Evolutionary conservation across 2,329 filamentous ascomycete species (phyloP), one percentile per base, ranked within the genome.

Genomic region (Exserohilum rostratum): DNA sequence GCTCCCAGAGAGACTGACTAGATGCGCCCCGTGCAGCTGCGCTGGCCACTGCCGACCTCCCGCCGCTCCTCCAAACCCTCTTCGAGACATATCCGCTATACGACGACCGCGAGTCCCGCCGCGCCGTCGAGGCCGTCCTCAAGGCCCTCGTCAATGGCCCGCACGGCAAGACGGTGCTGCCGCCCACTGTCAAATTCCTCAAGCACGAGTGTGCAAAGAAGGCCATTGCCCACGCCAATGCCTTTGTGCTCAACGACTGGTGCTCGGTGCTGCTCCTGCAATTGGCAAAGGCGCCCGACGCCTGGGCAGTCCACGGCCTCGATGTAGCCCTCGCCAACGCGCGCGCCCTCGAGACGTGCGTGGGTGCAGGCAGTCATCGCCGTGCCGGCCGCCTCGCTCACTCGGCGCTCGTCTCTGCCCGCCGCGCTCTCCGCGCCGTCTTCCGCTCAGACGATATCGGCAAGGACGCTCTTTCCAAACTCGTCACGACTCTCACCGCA

Each of bases 161-260:
- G 15, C 81, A 88, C 44, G 77, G 82, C 27, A 82, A 87, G 34
- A 76, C 78, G 7, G 75, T 84, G 22, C 77, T 95, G 44, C 79
- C 85, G 34, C 80, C 83, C 1, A 84, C 97, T 53, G 82, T 91
- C 39, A 80, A 83, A 38, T 84, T 84, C 45, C 75, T 97, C 55
- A 85, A 87, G 57, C 78, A 82, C 29, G 93, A 99, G 76, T 85
- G 88, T 12, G 82, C 85, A 59, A 97, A 96, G 74, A 79, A 83
- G 15, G 87, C 86, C 59, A 87, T 98, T 66, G 91, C 93, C 29
- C 79, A 89, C 13, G 85, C 84, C 38, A 96, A 87, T 75, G 90
- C 92, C 5, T 96, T 97, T 72, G 91, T 96, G 44, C 80, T 99
- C 64, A 83, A 95, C 12, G 91, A 96, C 75, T 99, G 93, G 93